A percentile compares a stretch with the other conserved stretches of the same genome.
Conservation (phyloP, 208 protist genomes). For the Giardia duodenalis region DNA sequence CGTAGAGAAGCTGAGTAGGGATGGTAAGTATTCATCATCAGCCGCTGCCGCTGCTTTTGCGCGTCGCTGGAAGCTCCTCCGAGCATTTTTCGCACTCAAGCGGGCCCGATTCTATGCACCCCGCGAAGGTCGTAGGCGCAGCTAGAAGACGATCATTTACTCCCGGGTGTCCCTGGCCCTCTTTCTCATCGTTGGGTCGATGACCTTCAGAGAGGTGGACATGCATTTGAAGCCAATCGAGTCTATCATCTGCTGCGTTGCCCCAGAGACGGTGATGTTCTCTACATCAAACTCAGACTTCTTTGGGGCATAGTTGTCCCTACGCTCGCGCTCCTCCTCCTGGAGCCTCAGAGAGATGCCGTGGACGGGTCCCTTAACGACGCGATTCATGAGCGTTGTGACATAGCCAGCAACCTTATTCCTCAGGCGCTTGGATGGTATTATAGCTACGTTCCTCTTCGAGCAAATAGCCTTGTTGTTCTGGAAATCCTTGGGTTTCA, state of each 20-base stretch:
- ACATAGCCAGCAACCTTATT: slow-evolving; percentile 71
- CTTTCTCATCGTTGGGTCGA: neutral
- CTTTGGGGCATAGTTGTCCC: slow-evolving; percentile 95
- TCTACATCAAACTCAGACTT: slow-evolving; percentile 52
- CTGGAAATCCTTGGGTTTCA: slow-evolving; percentile 91
- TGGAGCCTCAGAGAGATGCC: slow-evolving; percentile 99
- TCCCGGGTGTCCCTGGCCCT: too few species aligned
- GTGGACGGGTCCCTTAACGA: slow-evolving; percentile 77
- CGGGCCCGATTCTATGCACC: too few species aligned
- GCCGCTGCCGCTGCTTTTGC: too few species aligned
- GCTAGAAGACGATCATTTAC: too few species aligned
- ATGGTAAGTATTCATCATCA: too few species aligned
- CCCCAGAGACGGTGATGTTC: neutral
- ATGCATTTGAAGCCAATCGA: slow-evolving; percentile 19
- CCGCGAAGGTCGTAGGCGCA: too few species aligned
- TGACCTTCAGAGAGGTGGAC: neutral
- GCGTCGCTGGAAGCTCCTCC: too few species aligned
- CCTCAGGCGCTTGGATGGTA: slow-evolving; percentile 93
- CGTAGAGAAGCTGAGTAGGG: too few species aligned
- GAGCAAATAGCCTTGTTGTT: slow-evolving; percentile 81
- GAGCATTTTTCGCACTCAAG: too few species aligned
- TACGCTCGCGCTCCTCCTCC: slow-evolving; percentile 98
- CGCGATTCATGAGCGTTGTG: slow-evolving; percentile 87
- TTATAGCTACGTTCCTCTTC: slow-evolving; percentile 71
- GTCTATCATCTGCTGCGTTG: slow-evolving; percentile 33